Base-by-base conservation (phyloP, 495 filamentous ascomycete species). In the Penicillium goetzii region DNA sequence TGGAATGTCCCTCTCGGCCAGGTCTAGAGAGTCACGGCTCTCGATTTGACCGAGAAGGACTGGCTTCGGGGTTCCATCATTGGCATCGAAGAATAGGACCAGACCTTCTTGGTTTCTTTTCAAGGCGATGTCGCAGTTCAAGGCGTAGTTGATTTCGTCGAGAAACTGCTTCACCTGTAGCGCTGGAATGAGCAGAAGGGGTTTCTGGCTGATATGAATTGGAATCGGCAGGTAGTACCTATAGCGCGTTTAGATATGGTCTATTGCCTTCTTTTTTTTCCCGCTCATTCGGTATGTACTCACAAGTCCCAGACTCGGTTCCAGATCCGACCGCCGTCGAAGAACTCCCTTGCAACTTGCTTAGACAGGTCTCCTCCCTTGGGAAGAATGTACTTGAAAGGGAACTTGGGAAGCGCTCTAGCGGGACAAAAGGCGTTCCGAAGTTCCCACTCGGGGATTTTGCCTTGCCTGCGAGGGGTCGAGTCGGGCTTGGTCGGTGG, bases 251-350 rank as follows among this genome's bases (percentile, higher is more conserved):
- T 25, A 47, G 43, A 23, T 11, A 25, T 23, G 9, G 10, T n/a
- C 19, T 25, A 2, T 23, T 14, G 8, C 10, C 0, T 23, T 14
- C n/a, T 47, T 25, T 12, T 1, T 2, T 23, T n/a, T n/a, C n/a
- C n/a, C 43, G 6, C 28, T 28, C 52, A 56, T 33, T 41, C 17
- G 17, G 38, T 28, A 43, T 41, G 12, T 7, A 85, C 88, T 84
- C 78, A 96, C 91, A 95, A 64, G 61, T 92, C 88, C 92, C 91
- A 96, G 40, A 74, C 61, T 3, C 85, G 80, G 3, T 82, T 65
- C 64, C 87, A 86, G 63, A 90, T 81, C 32, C 86, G 84, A 11
- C 80, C 75, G 0, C 66, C 73, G 47, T 89, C 87, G 63, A 88
- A 88, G 65, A 85, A 87, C 3, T 55, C 65, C 23, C 76, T 74